Evolutionary conservation across 1,139 yeast species (phyloP).

Genomic region (Candida tropicalis): DNA sequence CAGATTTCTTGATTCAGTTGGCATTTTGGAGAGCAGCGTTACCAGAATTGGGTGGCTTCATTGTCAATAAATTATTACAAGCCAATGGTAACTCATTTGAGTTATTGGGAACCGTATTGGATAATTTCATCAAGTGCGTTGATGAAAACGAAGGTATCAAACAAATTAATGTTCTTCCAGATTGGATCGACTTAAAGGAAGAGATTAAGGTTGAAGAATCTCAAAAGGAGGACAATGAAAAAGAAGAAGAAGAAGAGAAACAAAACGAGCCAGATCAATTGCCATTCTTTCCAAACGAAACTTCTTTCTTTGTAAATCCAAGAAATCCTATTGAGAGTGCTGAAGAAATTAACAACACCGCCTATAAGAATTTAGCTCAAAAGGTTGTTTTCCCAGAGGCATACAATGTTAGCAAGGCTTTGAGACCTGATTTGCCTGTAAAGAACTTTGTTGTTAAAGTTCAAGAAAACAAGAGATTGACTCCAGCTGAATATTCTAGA

Average conservation of each 20-base stretch:
- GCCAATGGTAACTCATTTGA: constrained; percentile 85
- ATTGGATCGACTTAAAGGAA: constrained; percentile 41
- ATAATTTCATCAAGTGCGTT: constrained; percentile 61
- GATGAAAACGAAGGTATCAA: constrained; percentile 51
- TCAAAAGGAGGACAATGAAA: constrained; percentile 21
- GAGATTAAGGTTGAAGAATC: constrained; percentile 23
- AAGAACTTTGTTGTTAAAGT: constrained; percentile 87
- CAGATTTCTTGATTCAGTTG: constrained; percentile 73
- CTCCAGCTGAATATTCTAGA: constrained; percentile 90
- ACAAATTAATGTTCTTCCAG: constrained; percentile 44
- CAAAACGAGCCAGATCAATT: constrained; percentile 33
- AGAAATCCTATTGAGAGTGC: constrained; percentile 33
- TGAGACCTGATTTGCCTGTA: constrained; percentile 91
- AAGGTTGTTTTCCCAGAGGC: constrained; percentile 83
- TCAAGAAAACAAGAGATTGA: constrained; percentile 87
- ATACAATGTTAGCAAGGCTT: constrained; percentile 51
- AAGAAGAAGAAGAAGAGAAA: constrained; percentile 25
- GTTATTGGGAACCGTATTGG: constrained; percentile 79
- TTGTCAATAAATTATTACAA: constrained; percentile 78
- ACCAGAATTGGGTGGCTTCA: constrained; percentile 64
- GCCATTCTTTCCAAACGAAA: constrained; percentile 58
- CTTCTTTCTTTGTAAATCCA: constrained; percentile 63
- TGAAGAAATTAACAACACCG: constrained; percentile 42
- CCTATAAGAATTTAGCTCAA: constrained; percentile 63
- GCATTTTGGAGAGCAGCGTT: constrained; percentile 77